Base-by-base conservation (phyloP, 2,329 filamentous ascomycete species). In the Aschersonia sp. region DNA sequence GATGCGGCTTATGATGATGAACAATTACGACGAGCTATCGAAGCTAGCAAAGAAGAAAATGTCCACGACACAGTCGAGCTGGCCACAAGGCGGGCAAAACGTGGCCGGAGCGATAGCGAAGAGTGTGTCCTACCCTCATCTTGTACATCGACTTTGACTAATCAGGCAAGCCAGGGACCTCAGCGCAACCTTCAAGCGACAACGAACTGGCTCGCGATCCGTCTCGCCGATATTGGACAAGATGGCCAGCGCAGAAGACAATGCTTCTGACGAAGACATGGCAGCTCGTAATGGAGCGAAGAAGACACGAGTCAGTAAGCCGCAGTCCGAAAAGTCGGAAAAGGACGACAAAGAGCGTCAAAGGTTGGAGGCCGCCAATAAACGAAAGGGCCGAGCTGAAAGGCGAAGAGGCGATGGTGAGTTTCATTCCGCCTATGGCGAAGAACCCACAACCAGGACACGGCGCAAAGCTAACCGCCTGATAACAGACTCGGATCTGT, bases 1-100 rank as follows among this genome's bases (percentile, higher is more conserved):
- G 85, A 88, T 63, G 89, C 90, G 42, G 90, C 88, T 29, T 97
- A 97, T 57, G 89, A 97, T 54, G 92, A 98, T 65, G 89, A 94
- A 56, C 82, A 89, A 58, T 65, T 98, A 40, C 79, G 88, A 47
- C 79, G 85, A 55, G 92, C 90, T 32, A 88, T 98, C 56, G 90
- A 97, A 63, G 89, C 94, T 52, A 98, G 92, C 69, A 96, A 89
- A 66, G 83, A 86, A 59, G 87, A 94, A 42, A 79, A 75, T 44
- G 65, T 70, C 10, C 70, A 71, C 9, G 64, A 72, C 35, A 60
- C 62, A 11, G 42, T 52, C 10, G 79, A 83, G 37, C 72, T 73
- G 46, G 69, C 69, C 40, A 74, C 68, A 46, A 75, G 84, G 53
- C 79, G 85, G 58, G 75, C 79, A 30, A 98, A 98, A 68, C 75